Percentiles rank a stretch among this genome's conserved stretches.
phyloP scores from a whole-genome alignment of 169 alveolate species.

The Plasmodium gonderi region DNA sequence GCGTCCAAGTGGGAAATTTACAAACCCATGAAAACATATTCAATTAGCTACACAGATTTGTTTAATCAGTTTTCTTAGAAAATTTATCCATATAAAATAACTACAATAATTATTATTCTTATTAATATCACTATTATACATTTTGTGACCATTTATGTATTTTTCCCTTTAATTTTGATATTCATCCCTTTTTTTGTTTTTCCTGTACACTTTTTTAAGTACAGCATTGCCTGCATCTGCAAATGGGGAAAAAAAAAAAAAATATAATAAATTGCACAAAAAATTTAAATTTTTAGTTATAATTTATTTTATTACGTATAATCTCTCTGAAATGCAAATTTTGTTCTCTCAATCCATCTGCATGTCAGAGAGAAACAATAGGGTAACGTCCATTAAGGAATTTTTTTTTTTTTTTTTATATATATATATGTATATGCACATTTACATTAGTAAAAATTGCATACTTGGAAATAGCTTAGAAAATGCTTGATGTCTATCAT shows the following conservation, averaged over 20 bases:
- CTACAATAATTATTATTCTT: background rate
- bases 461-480: slow-evolving; percentile 54
- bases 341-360: background rate
- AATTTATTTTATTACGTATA: background rate
- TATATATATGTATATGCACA: background rate
- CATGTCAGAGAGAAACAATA: background rate
- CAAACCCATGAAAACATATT: slow-evolving; percentile 69
- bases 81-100: background rate
- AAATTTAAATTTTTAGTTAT: slow-evolving; percentile 9
- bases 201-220: slow-evolving; percentile 13
- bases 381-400: background rate
- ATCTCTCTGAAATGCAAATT: background rate
- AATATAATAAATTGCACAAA: background rate
- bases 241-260: background rate
- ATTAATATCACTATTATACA: background rate
- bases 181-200: background rate
- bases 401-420: background rate
- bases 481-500: slow-evolving; percentile 18
- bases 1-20: slow-evolving; percentile 78
- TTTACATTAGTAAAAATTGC: background rate
- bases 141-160: slow-evolving; percentile 8
- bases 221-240: slow-evolving; percentile 41
- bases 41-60: slow-evolving; percentile 56
- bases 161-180: background rate
- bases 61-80: slow-evolving; percentile 14